Evolutionary conservation across 2,329 filamentous ascomycete genomes (phyloP).

Genomic region (Lasiodiplodia citricola): DNA sequence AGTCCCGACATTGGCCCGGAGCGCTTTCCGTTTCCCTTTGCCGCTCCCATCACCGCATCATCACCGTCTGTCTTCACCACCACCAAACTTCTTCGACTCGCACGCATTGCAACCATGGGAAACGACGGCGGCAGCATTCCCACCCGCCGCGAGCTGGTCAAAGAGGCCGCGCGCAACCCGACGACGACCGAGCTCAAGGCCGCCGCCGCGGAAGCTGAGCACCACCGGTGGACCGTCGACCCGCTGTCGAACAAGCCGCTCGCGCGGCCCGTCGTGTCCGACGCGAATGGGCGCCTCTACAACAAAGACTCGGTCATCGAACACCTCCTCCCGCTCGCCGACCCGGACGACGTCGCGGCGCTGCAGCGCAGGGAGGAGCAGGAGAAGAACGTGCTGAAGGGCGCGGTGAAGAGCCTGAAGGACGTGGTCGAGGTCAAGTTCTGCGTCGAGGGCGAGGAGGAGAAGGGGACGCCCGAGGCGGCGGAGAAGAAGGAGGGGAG

Average conservation of each 20-base stretch:
- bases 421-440: constrained; percentile 90
- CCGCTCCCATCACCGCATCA: neutral
- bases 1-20: neutral
- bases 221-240: constrained; percentile 85
- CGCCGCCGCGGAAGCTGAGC: constrained; percentile 80
- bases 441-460: constrained; percentile 57
- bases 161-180: constrained; percentile 82
- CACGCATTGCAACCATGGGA: constrained; percentile 68
- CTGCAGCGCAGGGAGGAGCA: constrained; percentile 56
- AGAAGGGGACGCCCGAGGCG: constrained; percentile 32
- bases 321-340: constrained; percentile 63
- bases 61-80: neutral
- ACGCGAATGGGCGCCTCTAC: constrained; percentile 83
- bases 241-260: constrained; percentile 82
- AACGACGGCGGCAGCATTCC: constrained; percentile 98
- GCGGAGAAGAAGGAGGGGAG: constrained; percentile 50
- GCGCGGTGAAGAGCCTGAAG: constrained; percentile 75
- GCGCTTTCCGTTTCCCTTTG: neutral
- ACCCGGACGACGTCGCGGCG: constrained; percentile 54
- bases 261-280: constrained; percentile 78
- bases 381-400: constrained; percentile 61
- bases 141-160: constrained; percentile 93
- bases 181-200: constrained; percentile 89
- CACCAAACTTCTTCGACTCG: neutral
- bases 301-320: constrained; percentile 91